Base-by-base conservation (phyloP, 495 filamentous ascomycete species). In the Hyphodiscus hymeniophilus region DNA sequence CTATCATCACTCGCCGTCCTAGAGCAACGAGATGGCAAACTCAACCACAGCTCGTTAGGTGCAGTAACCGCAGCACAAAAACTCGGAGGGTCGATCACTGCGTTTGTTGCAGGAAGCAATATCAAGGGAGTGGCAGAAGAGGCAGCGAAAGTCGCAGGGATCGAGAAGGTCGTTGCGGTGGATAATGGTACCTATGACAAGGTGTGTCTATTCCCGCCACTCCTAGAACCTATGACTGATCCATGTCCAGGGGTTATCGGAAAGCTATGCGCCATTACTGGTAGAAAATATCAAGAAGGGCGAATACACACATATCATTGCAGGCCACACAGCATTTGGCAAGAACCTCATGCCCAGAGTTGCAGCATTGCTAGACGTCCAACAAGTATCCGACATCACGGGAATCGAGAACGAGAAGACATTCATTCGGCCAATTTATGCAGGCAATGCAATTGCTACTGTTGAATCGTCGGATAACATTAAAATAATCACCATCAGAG, bases 391-490 rank as follows among this genome's bases (percentile, higher is more conserved):
- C 8, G 92, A 98, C 63, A 84, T 97, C 49, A 96, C 80, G 2
- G 73, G 66, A 2, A 86, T 97, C 53, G 76, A 95, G 66, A 79
- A 81, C 66, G 89, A 95, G 61, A 88, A 94, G 64, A 97, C 88
- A 17, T 98, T 97, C 62, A 86, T 96, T 34, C 87, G 92, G 26
- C 90, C 94, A 35, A 95, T 98, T 60, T 98, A 98, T 60, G 92
- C 92, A 43, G 92, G 92, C 34, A 98, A 98, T 62, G 94, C 89
- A 41, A 92, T 98, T 57, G 80, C 94, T 12, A 98, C 94, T n/a
- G 89, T 96, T 24, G 86, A 97, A 63, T 94, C 88, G 6, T 76
- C 76, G 47, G 94, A 98, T 60, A 58, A 71, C 2, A 81, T 87
- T 66, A 98, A 96, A 68, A 64, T 95, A 33, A 76, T 97, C 55